A percentile compares a stretch with the other conserved stretches of the same genome.
Evolutionary conservation across 495 filamentous ascomycete genomes (phyloP).

Genomic region (Copromyces sp.): DNA sequence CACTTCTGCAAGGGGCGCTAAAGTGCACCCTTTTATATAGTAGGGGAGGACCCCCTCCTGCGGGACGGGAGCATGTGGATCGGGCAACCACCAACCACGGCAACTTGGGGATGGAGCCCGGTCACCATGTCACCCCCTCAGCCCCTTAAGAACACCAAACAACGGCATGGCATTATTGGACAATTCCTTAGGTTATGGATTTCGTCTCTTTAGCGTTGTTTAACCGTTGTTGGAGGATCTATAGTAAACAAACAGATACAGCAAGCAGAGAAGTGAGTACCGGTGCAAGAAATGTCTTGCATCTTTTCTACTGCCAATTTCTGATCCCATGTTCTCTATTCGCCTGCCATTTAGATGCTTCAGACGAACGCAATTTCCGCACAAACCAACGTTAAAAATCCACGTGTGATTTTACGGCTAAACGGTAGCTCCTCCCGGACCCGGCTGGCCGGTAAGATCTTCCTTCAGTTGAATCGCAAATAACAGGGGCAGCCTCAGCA

Average conservation of each 20-base stretch:
- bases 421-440: background rate
- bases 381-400: background rate
- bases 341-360: background rate
- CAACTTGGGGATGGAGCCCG: background rate
- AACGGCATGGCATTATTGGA: background rate
- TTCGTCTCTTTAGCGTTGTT: background rate
- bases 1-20: background rate
- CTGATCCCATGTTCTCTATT: background rate
- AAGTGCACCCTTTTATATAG: background rate
- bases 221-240: background rate
- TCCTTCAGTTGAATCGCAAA: background rate
- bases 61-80: background rate
- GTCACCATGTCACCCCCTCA: background rate
- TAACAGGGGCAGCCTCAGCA: background rate
- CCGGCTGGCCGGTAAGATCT: background rate
- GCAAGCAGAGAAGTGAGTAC: background rate
- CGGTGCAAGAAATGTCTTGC: background rate
- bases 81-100: background rate
- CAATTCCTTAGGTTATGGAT: background rate
- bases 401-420: background rate
- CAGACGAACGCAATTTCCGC: background rate
- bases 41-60: background rate
- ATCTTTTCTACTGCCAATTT: background rate
- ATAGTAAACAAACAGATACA: background rate
- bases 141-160: background rate